Conservation (phyloP, 345 rosid genomes). For the Stellera chamaejasme region DNA sequence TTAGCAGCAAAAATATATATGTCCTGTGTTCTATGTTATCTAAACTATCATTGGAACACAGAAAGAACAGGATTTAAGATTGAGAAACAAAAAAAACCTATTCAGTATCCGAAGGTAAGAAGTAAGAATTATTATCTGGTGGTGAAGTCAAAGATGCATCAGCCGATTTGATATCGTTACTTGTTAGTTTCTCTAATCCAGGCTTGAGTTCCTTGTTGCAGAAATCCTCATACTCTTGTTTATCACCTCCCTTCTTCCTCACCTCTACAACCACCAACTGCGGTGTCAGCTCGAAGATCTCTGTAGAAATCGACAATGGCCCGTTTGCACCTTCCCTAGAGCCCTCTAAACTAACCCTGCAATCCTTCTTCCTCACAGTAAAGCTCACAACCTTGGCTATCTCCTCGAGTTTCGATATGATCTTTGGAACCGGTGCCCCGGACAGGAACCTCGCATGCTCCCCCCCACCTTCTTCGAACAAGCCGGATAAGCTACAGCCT, state of each 20-base stretch:
- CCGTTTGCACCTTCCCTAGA: conserved; percentile 57
- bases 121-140: conserved; percentile 20
- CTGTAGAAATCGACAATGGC: conserved; percentile 52
- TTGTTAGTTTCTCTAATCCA: conserved; percentile 53
- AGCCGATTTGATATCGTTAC: conserved; percentile 38
- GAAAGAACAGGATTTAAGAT: conserved; percentile 1
- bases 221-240: conserved; percentile 76
- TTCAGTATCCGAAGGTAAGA: conserved; percentile 61
- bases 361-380: conserved; percentile 72
- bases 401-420: conserved; percentile 63
- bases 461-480: conserved; percentile 68
- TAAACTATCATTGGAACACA: too few relatives aligned
- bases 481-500: conserved; percentile 64
- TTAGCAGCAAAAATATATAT: too few relatives aligned
- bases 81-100: conserved; percentile 35
- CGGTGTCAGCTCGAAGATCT: conserved; percentile 58
- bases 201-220: conserved; percentile 66
- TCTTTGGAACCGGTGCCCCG: conserved; percentile 52
- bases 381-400: conserved; percentile 57
- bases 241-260: conserved; percentile 83
- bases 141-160: conserved; percentile 9
- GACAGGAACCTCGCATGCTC: conserved; percentile 51
- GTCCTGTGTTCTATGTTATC: too few relatives aligned
- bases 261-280: conserved; percentile 71
- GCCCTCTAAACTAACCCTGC: conserved; percentile 66